Conservation (phyloP, 129 eudicot genomes). For the Helianthus annuus region DNA sequence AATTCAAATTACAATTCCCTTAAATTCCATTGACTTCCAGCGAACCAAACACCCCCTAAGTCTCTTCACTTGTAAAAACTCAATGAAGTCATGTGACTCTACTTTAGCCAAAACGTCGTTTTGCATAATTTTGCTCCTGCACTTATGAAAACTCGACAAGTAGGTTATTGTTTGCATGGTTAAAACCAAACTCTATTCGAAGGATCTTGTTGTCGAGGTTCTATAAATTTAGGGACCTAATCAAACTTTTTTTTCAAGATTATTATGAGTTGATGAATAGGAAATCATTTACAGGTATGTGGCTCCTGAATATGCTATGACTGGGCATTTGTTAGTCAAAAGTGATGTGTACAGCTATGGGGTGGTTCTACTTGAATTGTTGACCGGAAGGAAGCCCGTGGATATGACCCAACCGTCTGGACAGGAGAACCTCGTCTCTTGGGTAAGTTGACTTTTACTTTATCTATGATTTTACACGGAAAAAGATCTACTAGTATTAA, state of each 20-base stretch:
- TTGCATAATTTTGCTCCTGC: neutral
- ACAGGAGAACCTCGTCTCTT: slow-evolving; percentile 95
- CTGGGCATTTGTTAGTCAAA: slow-evolving; percentile 94
- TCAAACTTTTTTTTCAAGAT: neutral
- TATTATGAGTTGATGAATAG: slow-evolving; percentile 14
- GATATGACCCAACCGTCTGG: slow-evolving; percentile 99
- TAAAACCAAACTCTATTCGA: neutral
- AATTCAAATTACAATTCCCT: too few relatives aligned
- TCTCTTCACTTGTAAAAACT: neutral
- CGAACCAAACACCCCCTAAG: neutral
- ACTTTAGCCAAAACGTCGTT: neutral
- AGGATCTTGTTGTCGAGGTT: neutral
- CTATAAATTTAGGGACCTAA: neutral
- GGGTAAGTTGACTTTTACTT: slow-evolving; percentile 64
- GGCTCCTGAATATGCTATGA: slow-evolving; percentile 99
- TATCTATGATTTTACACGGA: neutral
- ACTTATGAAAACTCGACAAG: neutral
- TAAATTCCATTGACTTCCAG: too few relatives aligned
- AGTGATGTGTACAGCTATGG: slow-evolving; percentile 99
- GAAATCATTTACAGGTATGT: slow-evolving; percentile 65
- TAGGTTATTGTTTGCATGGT: neutral
- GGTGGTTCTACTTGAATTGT: slow-evolving; percentile 88
- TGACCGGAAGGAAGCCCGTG: slow-evolving; percentile 96
- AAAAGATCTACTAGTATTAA: neutral
- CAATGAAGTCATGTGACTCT: neutral